phyloP scores from a whole-genome alignment of 2,329 filamentous ascomycete species.

The Cyphellophora attinorum region DNA sequence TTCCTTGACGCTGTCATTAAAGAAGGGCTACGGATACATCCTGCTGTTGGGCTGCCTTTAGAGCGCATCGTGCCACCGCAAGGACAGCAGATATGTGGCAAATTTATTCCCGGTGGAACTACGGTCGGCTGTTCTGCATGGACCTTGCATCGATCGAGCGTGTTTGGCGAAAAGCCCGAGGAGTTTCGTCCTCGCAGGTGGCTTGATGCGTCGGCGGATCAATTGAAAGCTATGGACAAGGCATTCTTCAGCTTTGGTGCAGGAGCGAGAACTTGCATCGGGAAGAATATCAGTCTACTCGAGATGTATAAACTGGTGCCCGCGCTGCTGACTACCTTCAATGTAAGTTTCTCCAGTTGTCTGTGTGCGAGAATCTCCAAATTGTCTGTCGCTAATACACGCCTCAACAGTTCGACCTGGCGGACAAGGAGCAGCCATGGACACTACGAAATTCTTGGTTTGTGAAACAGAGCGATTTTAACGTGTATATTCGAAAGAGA shows the following conservation, averaged over 20 bases:
- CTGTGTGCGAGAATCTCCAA: neutral
- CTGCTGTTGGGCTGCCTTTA: constrained; percentile 18
- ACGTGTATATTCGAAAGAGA: too few species aligned
- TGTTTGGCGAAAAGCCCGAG: constrained; percentile 30
- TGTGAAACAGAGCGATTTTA: constrained; percentile 12
- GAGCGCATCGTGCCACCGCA: constrained; percentile 55
- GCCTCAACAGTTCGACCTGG: constrained; percentile 6
- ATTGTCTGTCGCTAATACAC: neutral
- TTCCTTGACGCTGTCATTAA: constrained; percentile 25
- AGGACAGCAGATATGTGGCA: constrained; percentile 58
- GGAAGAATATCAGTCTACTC: constrained; percentile 18
- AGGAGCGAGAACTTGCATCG: constrained; percentile 34
- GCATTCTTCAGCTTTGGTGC: constrained; percentile 36
- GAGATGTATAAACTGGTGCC: constrained; percentile 20
- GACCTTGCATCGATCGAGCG: constrained; percentile 31
- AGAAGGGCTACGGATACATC: constrained; percentile 15
- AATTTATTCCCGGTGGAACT: constrained; percentile 57
- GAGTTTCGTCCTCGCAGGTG: constrained; percentile 52
- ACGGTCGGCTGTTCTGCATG: constrained; percentile 62
- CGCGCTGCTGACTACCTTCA: constrained; percentile 14
- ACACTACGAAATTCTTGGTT: constrained; percentile 14
- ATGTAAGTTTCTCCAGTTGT: constrained; percentile 5
- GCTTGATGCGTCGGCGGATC: constrained; percentile 42
- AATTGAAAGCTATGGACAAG: constrained; percentile 40
- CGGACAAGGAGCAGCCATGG: constrained; percentile 8